Base-by-base conservation (phyloP, 805 yeast genomes). In the Candida quercuum region DNA sequence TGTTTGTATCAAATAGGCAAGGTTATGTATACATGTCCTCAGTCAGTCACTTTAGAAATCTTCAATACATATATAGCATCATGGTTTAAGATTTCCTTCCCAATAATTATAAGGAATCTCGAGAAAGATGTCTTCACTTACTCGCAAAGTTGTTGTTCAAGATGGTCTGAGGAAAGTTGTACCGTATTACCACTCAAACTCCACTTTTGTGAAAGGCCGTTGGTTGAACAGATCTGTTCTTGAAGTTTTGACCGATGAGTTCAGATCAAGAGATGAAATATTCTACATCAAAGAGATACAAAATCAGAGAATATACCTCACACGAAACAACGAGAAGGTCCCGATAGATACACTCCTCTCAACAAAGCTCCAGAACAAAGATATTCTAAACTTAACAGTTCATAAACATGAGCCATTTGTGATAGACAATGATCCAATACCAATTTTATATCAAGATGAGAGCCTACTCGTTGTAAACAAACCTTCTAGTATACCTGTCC, bases 401-500 rank as follows among this genome's bases (percentile, higher is more conserved):
- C 96, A 86, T 54, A 73, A 88, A 32, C 96, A 89, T 54, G 98
- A 89, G 52, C 96, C 96, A 6, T 37, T 41, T 3, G 35, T 43
- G 3, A 4, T 37, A 8, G 21, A 33, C 17, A 19, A 21, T 6
- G 36, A 61, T 81, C 27, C 17, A 14, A 33, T 36, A 20, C 28
- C 27, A 4, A 16, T 38, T 12, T 66, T 56, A 82, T 85, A 51
- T 77, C 82, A 48, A 10, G 20, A 39, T 55, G 86, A 80, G 5
- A 72, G 81, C 33, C 56, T 87, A 12, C 67, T 93, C 7, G 95
- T 85, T 2, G 80, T 93, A 9, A 94, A 91, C 56, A 93, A 93
- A 47, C 99, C 99, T 0, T 74, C 91, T 5, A 96, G 98, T 0
- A 71, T 91, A 1, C 97, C 99, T 0, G 95, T 86, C 0, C 99